Evolutionary conservation across 2,329 filamentous ascomycete species (phyloP).

Genomic region (Mycosphaerella sp.): DNA sequence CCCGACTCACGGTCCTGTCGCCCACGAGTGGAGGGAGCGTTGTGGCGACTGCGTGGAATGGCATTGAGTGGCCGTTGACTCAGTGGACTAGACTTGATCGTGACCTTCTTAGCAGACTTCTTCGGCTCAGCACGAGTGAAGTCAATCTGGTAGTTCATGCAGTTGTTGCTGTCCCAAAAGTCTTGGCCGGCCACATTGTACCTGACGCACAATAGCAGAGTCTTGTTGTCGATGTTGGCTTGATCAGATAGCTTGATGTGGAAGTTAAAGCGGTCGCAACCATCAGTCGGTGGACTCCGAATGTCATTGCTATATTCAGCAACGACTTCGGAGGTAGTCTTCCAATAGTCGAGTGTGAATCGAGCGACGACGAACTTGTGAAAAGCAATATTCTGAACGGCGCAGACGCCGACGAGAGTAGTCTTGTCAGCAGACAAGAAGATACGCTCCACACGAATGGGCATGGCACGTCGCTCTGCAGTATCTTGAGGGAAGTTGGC

Average conservation of each 20-base stretch:
- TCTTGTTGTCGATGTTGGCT: conserved; percentile 86
- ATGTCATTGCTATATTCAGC: conserved; percentile 84
- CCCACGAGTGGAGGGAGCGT: conserved; percentile 43
- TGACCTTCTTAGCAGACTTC: conserved; percentile 29
- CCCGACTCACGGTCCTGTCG: conserved; percentile 43
- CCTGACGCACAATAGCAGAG: conserved; percentile 82
- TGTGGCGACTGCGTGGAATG: conserved; percentile 46
- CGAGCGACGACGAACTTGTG: conserved; percentile 83
- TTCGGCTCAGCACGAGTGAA: conserved; percentile 49
- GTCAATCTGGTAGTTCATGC: conserved; percentile 86
- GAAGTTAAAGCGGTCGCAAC: conserved; percentile 86
- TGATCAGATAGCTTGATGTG: conserved; percentile 88
- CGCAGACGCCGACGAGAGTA: conserved; percentile 73
- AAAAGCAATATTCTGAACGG: conserved; percentile 82
- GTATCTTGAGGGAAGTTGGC: conserved; percentile 72
- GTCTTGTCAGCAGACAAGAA: conserved; percentile 86
- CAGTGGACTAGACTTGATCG: conserved; percentile 21
- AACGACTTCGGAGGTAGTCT: conserved; percentile 88
- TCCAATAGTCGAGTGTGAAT: conserved; percentile 98
- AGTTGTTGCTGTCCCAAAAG: conserved; percentile 90
- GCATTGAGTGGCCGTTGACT: conserved; percentile 46
- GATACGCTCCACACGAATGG: conserved; percentile 77
- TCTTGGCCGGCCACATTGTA: conserved; percentile 80
- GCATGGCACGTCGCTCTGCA: conserved; percentile 54
- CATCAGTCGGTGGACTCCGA: conserved; percentile 53